These are phyloP conservation scores for Globisporangium paroecandrum DNA, from an alignment of 352 stramenopile genomes.

Conservation along the genomic window DNA sequence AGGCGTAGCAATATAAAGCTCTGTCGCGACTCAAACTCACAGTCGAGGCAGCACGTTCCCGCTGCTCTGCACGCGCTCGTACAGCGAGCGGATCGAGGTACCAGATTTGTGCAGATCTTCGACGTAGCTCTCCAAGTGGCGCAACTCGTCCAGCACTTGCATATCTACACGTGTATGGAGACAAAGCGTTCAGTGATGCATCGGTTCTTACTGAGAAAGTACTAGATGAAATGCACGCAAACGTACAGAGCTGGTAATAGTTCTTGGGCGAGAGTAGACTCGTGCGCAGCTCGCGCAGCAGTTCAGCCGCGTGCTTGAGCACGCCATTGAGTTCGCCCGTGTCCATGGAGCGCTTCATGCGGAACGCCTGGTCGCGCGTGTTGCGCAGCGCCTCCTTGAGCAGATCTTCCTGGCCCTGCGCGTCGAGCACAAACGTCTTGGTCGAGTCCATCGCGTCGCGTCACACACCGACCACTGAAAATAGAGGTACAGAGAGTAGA, in stretches of 20 bases:
- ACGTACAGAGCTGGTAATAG: conserved; percentile 99
- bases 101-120: conserved; percentile 71
- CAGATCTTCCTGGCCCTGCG: conserved; percentile 62
- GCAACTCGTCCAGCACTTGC: conserved; percentile 92
- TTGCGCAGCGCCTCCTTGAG: conserved; percentile 72
- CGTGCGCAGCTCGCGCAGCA: conserved; percentile 85
- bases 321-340: conserved; percentile 63
- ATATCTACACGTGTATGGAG: conserved; percentile 40
- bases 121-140: conserved; percentile 94
- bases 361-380: conserved; percentile 74
- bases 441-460: conserved; percentile 9
- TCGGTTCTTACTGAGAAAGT: neutral
- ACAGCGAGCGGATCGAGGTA: conserved; percentile 90
- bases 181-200: neutral
- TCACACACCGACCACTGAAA: neutral
- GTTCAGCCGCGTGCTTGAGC: conserved; percentile 77
- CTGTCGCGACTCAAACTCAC: conserved; percentile 20
- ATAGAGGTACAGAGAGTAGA: neutral
- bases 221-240: neutral
- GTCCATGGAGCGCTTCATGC: conserved; percentile 85
- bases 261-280: conserved; percentile 95
- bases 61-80: conserved; percentile 94
- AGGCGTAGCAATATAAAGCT: neutral
- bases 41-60: conserved; percentile 95
- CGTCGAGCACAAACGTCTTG: conserved; percentile 53